These are phyloP conservation scores for Cucumis sativus DNA, from an alignment of 306 rosid genomes.

Conservation along the genomic window Cucumber_9930_V3 NC_026656.2:23659501-23660000, in stretches of 20 bases:
- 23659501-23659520: too few species aligned
- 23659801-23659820: conserved; percentile 78
- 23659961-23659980: conserved; percentile 76
- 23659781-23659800: conserved; percentile 83
- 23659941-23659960: conserved; percentile 89
- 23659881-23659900: conserved; percentile 59
- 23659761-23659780: conserved; percentile 91
- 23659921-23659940: conserved; percentile 74
- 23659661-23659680: too few species aligned
- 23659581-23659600: too few species aligned
- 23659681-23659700: too few species aligned
- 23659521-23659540: background rate
- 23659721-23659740: background rate
- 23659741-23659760: conserved; percentile 61
- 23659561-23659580: too few species aligned
- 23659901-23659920: conserved; percentile 82
- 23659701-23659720: too few species aligned
- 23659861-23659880: conserved; percentile 61
- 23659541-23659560: too few species aligned
- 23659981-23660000: conserved; percentile 95
- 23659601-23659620: too few species aligned
- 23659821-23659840: conserved; percentile 98
- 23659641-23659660: too few species aligned
- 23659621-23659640: too few species aligned
- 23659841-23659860: conserved; percentile 98